Conservation (phyloP, 805 yeast genomes). For the Kuraishia hungarica region DNA sequence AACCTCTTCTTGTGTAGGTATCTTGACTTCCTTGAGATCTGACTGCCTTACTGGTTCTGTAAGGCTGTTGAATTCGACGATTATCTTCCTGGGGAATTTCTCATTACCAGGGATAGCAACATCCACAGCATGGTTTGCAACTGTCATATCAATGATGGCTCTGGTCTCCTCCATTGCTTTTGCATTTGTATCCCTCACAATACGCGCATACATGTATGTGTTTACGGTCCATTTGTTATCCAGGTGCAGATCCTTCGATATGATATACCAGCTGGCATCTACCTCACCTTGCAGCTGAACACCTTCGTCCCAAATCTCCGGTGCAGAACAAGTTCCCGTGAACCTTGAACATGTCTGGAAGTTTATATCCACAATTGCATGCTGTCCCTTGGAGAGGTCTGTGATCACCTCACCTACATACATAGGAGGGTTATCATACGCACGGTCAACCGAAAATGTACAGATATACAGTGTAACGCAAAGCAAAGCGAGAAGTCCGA, state of each 20-base stretch:
- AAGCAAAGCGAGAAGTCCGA: background rate
- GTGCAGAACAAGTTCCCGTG: background rate
- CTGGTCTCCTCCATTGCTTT: background rate
- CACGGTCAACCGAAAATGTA: background rate
- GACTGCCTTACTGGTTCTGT: conserved; percentile 1
- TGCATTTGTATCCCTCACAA: conserved; percentile 6
- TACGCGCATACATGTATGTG: conserved; percentile 9
- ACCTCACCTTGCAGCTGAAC: background rate
- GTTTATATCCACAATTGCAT: background rate
- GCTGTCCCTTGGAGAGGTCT: background rate
- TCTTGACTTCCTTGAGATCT: background rate
- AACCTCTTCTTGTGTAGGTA: conserved; percentile 19
- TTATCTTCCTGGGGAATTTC: conserved; percentile 5
- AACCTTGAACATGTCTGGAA: conserved; percentile 1
- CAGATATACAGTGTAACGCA: background rate
- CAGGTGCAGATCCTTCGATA: conserved; percentile 15
- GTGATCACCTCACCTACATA: background rate
- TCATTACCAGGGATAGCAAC: conserved; percentile 3
- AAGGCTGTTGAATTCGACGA: conserved; percentile 3
- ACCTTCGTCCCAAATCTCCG: background rate
- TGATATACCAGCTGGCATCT: conserved; percentile 7
- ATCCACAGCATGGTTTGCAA: conserved; percentile 9
- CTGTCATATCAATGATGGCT: conserved; percentile 6
- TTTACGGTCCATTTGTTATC: conserved; percentile 6
- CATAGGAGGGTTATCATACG: background rate